A percentile compares a stretch with the other conserved stretches of the same genome.
These are phyloP conservation scores for Erigeron canadensis DNA, from an alignment of 129 eudicot genomes.

Conservation along the genomic window DNA sequence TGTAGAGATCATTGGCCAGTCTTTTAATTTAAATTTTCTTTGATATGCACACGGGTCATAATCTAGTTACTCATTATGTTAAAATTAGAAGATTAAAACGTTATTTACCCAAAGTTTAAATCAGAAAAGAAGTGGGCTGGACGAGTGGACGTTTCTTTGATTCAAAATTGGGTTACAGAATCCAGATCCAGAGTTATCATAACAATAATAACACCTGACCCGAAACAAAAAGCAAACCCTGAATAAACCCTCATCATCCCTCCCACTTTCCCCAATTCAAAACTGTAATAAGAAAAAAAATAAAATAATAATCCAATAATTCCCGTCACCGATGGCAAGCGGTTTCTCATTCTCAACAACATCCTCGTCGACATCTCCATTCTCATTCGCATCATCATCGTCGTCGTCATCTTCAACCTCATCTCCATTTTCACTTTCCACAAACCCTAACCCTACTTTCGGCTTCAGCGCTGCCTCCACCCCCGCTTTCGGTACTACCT, in stretches of 20 bases:
- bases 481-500: slow-evolving; percentile 36
- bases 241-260: slow-evolving; percentile 32
- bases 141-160: too few species aligned
- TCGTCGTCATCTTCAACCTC: slow-evolving; percentile 27
- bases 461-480: slow-evolving; percentile 39
- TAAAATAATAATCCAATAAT: background rate
- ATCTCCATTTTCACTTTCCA: slow-evolving; percentile 33
- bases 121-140: too few species aligned
- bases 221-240: background rate
- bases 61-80: too few species aligned
- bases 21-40: too few species aligned
- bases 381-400: slow-evolving; percentile 21
- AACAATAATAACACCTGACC: too few species aligned
- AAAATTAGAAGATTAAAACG: too few species aligned
- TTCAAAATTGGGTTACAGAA: too few species aligned
- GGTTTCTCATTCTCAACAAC: slow-evolving; percentile 50
- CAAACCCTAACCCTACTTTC: slow-evolving; percentile 31
- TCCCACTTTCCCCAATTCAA: slow-evolving; percentile 23
- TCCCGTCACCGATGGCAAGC: slow-evolving; percentile 36
- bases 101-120: too few species aligned
- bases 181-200: too few species aligned
- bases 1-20: too few species aligned
- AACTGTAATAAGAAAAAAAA: too few species aligned
- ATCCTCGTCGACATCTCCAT: slow-evolving; percentile 31
- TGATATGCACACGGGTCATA: too few species aligned